phyloP scores from a whole-genome alignment of 257 asterid species.

The Solanum rostratum region DNA sequence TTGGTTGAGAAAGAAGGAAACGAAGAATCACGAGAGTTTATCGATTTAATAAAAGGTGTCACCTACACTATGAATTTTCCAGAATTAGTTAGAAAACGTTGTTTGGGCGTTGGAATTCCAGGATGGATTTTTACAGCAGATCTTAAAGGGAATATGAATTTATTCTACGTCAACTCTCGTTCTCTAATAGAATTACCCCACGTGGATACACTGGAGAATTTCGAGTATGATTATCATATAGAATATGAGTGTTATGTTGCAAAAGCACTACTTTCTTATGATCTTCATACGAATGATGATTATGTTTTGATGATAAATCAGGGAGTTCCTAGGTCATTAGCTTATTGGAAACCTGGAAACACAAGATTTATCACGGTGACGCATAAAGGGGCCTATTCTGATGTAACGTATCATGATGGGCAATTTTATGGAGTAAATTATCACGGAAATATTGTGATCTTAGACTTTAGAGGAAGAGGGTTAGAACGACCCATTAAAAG shows the following conservation, averaged over 20 bases:
- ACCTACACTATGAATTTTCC: background rate
- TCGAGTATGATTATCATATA: background rate
- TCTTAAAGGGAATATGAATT: background rate
- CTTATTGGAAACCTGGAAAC: background rate
- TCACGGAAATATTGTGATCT: background rate
- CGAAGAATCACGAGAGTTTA: background rate
- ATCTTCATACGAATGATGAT: background rate
- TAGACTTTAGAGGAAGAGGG: background rate
- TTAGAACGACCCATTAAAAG: background rate
- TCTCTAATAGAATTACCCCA: background rate
- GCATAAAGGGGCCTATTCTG: background rate
- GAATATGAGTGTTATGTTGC: background rate
- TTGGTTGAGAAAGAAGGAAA: background rate
- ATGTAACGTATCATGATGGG: background rate
- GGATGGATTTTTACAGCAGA: background rate
- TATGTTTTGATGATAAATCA: background rate
- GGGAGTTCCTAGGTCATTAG: background rate
- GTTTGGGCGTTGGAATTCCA: background rate
- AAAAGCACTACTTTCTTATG: background rate
- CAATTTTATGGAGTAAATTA: background rate
- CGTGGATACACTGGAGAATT: background rate
- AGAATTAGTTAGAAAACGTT: background rate
- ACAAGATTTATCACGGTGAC: background rate
- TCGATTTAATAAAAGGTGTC: background rate
- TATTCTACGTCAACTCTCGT: background rate